Evolutionary conservation across 495 filamentous ascomycete species (phyloP).

Genomic region (Cladorrhinum samala): DNA sequence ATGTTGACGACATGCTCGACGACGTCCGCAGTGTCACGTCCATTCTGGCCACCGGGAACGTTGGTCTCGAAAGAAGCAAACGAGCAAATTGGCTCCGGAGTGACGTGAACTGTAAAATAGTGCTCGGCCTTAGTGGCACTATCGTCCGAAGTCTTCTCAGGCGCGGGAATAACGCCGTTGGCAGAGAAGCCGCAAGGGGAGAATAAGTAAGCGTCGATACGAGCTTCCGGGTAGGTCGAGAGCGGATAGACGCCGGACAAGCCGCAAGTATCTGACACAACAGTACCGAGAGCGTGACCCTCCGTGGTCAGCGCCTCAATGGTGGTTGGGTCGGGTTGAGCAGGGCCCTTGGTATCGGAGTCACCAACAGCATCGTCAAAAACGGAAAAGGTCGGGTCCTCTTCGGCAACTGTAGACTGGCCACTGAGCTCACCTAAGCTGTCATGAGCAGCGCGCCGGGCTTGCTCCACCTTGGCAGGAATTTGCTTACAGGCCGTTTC

Average conservation of each 20-base stretch:
- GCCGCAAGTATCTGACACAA: constrained; percentile 87
- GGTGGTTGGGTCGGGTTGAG: constrained; percentile 27
- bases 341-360: constrained; percentile 41
- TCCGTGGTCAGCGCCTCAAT: constrained; percentile 79
- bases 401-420: constrained; percentile 4
- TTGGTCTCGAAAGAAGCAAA: constrained; percentile 99
- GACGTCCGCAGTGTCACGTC: constrained; percentile 81
- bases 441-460: constrained; percentile 45
- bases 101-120: constrained; percentile 99
- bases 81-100: constrained; percentile 95
- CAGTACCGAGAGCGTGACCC: constrained; percentile 86
- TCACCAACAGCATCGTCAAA: constrained; percentile 66
- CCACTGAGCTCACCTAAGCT: constrained; percentile 39
- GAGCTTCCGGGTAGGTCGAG: constrained; percentile 82
- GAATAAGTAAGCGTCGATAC: constrained; percentile 95
- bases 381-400: constrained; percentile 63
- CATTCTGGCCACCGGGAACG: constrained; percentile 82
- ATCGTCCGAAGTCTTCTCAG: constrained; percentile 41
- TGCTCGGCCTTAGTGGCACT: constrained; percentile 58
- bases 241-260: constrained; percentile 85
- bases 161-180: constrained; percentile 90
- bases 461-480: constrained; percentile 54
- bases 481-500: constrained; percentile 77
- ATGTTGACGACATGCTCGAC: constrained; percentile 91
- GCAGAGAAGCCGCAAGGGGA: constrained; percentile 96